These are phyloP conservation scores for Microdochium trichocladiopsis DNA, from an alignment of 2,329 filamentous ascomycete genomes.

Conservation along the genomic window DNA sequence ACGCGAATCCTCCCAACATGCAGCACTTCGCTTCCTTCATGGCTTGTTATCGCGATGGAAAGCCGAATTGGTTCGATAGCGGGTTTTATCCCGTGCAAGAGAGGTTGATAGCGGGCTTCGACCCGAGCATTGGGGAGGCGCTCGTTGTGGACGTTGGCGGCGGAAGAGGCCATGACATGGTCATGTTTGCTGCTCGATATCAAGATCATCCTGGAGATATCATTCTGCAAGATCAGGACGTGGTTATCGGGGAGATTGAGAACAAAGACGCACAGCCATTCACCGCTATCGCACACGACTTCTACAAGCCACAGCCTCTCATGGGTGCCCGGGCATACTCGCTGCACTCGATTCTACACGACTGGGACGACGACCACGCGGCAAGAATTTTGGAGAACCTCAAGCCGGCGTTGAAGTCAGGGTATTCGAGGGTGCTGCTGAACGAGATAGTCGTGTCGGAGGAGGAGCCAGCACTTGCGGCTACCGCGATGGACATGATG, in stretches of 20 bases:
- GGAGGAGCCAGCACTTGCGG: conserved; percentile 10
- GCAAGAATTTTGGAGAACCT: conserved; percentile 22
- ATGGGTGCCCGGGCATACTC: conserved; percentile 19
- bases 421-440: conserved; percentile 30
- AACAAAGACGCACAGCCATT: conserved; percentile 1
- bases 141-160: conserved; percentile 33
- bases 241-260: conserved; percentile 6
- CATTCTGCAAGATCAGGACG: conserved; percentile 27
- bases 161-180: conserved; percentile 29
- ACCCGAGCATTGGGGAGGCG: conserved; percentile 13
- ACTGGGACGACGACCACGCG: conserved; percentile 26
- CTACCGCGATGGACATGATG: conserved; percentile 17
- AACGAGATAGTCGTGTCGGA: conserved; percentile 30
- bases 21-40: conserved; percentile 27
- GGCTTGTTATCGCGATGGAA: conserved; percentile 27
- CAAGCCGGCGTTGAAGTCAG: conserved; percentile 15
- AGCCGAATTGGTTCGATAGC: conserved; percentile 26
- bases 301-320: conserved; percentile 20
- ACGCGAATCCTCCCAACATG: conserved; percentile 24
- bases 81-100: conserved; percentile 11
- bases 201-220: conserved; percentile 21
- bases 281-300: conserved; percentile 13
- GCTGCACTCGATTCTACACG: conserved; percentile 24
- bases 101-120: conserved; percentile 8
- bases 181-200: conserved; percentile 19